A percentile compares a stretch with the other conserved stretches of the same genome.
Evolutionary conservation across 257 asterid genomes (phyloP).

Genomic region (Plantago major): DNA sequence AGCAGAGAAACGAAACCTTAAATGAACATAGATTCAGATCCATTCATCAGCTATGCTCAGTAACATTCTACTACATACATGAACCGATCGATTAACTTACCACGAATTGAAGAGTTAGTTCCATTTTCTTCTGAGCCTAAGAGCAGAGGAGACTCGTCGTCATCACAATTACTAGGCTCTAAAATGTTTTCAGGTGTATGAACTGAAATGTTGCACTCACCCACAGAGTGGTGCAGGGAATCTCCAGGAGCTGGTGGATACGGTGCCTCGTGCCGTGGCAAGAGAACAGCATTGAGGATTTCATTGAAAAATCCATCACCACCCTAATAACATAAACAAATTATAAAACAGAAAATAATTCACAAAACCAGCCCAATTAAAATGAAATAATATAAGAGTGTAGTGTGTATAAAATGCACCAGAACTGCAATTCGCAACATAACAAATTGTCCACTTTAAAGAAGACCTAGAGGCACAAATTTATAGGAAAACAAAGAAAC

Average conservation of each 20-base stretch:
- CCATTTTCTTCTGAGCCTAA: constrained; percentile 35
- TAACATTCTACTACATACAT: constrained; percentile 6
- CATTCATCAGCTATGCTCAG: constrained; percentile 20
- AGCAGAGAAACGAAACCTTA: background rate
- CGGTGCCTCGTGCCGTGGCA: constrained; percentile 81
- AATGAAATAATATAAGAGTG: constrained; percentile 10
- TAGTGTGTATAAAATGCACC: background rate
- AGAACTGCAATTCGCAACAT: too few relatives aligned
- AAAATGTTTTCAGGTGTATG: constrained; percentile 30
- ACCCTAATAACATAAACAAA: constrained; percentile 51
- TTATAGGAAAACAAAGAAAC: too few relatives aligned
- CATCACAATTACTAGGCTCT: constrained; percentile 43
- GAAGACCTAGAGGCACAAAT: too few relatives aligned
- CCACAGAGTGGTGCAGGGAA: constrained; percentile 32
- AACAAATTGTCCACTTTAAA: too few relatives aligned
- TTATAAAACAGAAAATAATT: constrained; percentile 15
- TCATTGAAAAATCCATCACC: constrained; percentile 98
- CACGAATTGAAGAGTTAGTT: constrained; percentile 34
- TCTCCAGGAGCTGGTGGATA: constrained; percentile 70
- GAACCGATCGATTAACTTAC: constrained; percentile 36
- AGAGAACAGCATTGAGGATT: constrained; percentile 78
- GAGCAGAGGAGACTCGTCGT: constrained; percentile 68
- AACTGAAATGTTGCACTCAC: constrained; percentile 30
- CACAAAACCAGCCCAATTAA: constrained; percentile 17
- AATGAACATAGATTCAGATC: background rate